A percentile compares a stretch with the other conserved stretches of the same genome.
Conservation (phyloP, 2,329 filamentous ascomycete species). For the Colletotrichum sp. region DNA sequence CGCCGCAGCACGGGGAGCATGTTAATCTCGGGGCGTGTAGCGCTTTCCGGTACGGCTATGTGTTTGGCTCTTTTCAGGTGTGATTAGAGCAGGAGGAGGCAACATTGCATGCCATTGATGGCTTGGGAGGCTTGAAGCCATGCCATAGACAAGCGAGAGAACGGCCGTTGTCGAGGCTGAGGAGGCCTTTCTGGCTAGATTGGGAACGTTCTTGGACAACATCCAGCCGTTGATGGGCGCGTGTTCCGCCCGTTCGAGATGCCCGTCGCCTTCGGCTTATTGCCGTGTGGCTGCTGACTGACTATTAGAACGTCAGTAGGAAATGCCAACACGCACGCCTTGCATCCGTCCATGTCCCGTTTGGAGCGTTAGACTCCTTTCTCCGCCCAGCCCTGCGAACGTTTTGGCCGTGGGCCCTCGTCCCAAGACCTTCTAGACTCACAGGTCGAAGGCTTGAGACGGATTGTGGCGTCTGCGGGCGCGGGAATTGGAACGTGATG, state of each 20-base stretch:
- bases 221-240: background rate
- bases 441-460: background rate
- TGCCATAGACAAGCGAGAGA: background rate
- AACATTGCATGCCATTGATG: background rate
- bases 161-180: background rate
- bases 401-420: background rate
- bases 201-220: background rate
- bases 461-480: slow-evolving; percentile 10
- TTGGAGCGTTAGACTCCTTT: background rate
- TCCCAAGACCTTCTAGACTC: slow-evolving; percentile 9
- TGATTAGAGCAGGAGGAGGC: background rate
- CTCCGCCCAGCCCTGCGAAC: slow-evolving; percentile 2
- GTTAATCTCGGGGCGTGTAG: background rate
- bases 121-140: background rate
- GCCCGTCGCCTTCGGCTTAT: background rate
- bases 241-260: background rate
- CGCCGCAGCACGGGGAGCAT: slow-evolving; percentile 10
- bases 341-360: background rate
- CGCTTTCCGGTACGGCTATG: background rate
- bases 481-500: background rate
- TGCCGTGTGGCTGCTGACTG: slow-evolving; percentile 19
- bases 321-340: background rate
- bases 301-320: slow-evolving; percentile 8
- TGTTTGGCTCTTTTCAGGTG: background rate
- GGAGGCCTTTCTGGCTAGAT: background rate